phyloP scores from a whole-genome alignment of 2,329 filamentous ascomycete species.

The Nothophaeocryptopus gaeumannii region DNA sequence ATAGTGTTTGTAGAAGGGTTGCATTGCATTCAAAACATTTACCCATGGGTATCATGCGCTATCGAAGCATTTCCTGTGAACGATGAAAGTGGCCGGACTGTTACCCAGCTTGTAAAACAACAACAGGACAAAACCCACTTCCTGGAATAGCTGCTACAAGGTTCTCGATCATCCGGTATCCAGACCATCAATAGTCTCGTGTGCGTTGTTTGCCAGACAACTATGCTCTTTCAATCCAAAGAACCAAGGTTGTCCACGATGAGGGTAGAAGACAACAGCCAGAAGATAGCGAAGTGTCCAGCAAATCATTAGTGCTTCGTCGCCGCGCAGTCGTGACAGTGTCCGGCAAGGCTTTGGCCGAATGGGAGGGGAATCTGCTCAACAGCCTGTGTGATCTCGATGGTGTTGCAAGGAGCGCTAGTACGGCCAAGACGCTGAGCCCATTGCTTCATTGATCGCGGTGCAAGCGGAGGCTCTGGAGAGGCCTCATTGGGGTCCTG shows the following conservation, averaged over 20 bases:
- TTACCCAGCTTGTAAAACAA: constrained; percentile 3
- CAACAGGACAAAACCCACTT: not conserved
- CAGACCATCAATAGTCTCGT: not conserved
- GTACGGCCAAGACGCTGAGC: constrained; percentile 19
- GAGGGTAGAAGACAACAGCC: not conserved
- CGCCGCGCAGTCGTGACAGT: constrained; percentile 8
- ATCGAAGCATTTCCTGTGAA: constrained; percentile 5
- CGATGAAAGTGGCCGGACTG: constrained; percentile 6
- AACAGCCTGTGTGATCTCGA: constrained; percentile 21
- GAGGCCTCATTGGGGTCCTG: constrained; percentile 15
- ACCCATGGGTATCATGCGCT: constrained; percentile 5
- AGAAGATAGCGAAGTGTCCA: not conserved
- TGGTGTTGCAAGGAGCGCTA: constrained; percentile 23
- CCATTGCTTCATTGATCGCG: constrained; percentile 28
- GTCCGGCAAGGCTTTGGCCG: constrained; percentile 3
- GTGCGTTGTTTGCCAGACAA: too few relatives aligned
- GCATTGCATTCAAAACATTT: not conserved
- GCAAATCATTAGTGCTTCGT: not conserved
- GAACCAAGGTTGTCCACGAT: not conserved
- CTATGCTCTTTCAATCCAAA: not conserved
- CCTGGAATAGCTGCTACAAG: not conserved
- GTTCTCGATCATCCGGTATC: not conserved
- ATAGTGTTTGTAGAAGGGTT: too few relatives aligned
- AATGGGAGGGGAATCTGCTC: constrained; percentile 20
- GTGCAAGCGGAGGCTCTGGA: constrained; percentile 21